Conservation (phyloP, 306 rosid genomes). For the Glycine latifolia region DNA sequence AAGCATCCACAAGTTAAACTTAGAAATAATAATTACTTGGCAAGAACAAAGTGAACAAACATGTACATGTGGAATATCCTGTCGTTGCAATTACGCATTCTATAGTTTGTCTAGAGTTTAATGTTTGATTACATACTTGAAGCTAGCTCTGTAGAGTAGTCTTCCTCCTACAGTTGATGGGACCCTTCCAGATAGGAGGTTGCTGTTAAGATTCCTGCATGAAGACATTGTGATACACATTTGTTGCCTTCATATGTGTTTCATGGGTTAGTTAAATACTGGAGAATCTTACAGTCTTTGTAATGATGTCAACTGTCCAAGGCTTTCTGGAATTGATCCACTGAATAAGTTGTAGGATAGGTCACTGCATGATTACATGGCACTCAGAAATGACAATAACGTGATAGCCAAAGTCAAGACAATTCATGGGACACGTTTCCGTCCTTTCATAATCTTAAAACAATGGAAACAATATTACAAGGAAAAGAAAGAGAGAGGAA, state of each 20-base stretch:
- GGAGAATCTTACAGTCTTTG: slow-evolving; percentile 65
- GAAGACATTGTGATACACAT: slow-evolving; percentile 35
- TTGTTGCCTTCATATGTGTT: slow-evolving; percentile 29
- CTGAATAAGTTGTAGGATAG: slow-evolving; percentile 72
- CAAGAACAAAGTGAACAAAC: slow-evolving; percentile 12
- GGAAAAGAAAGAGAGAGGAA: neutral
- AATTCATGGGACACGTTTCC: slow-evolving; percentile 15
- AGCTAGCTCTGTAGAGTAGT: slow-evolving; percentile 85
- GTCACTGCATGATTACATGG: slow-evolving; percentile 64
- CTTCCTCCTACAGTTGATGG: slow-evolving; percentile 77
- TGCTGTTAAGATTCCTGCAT: slow-evolving; percentile 79
- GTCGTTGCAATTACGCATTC: neutral
- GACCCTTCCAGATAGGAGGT: slow-evolving; percentile 71
- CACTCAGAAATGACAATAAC: slow-evolving; percentile 35
- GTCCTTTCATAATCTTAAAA: neutral
- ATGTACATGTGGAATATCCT: neutral
- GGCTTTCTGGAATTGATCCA: slow-evolving; percentile 83
- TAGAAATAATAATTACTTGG: neutral
- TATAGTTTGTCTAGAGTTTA: neutral
- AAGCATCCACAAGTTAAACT: slow-evolving; percentile 29
- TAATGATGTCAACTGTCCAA: slow-evolving; percentile 73
- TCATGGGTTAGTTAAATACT: slow-evolving; percentile 25
- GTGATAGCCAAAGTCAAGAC: slow-evolving; percentile 23
- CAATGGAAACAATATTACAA: neutral
- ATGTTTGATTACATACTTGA: slow-evolving; percentile 66